phyloP scores from a whole-genome alignment of 805 yeast species.

The Suhomyces xylopsoci region DNA sequence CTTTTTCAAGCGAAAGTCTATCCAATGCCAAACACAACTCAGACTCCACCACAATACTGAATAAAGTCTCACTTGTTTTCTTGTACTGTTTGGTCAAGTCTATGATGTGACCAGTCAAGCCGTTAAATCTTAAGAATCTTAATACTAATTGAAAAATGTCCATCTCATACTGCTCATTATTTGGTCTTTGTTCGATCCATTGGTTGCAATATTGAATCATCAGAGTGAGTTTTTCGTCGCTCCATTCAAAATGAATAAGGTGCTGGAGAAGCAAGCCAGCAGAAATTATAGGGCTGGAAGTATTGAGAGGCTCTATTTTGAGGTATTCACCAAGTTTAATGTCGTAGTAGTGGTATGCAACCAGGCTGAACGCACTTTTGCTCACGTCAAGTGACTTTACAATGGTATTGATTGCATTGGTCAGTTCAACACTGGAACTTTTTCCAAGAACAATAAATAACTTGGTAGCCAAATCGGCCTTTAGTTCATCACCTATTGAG shows the following conservation, averaged over 20 bases:
- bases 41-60: slow-evolving; percentile 8
- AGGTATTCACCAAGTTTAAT: slow-evolving; percentile 8
- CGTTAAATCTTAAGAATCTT: slow-evolving; percentile 25
- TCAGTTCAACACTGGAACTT: slow-evolving; percentile 13
- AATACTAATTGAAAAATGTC: slow-evolving; percentile 23
- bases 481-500: slow-evolving; percentile 1
- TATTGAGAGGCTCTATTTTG: neutral
- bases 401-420: slow-evolving; percentile 15
- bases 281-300: neutral
- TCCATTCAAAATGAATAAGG: slow-evolving; percentile 20
- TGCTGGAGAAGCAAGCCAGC: slow-evolving; percentile 23
- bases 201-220: slow-evolving; percentile 8
- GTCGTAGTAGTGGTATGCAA: slow-evolving; percentile 20
- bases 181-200: slow-evolving; percentile 10
- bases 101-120: slow-evolving; percentile 18
- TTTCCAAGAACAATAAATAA: slow-evolving; percentile 14
- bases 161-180: slow-evolving; percentile 20
- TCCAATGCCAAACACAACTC: slow-evolving; percentile 12
- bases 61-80: neutral
- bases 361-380: slow-evolving; percentile 10
- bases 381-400: slow-evolving; percentile 12
- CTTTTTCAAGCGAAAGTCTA: slow-evolving; percentile 2
- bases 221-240: slow-evolving; percentile 10
- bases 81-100: slow-evolving; percentile 20
- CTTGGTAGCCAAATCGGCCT: slow-evolving; percentile 1